These are phyloP conservation scores for Pleurotus tuoliensis DNA, from an alignment of 768 basidiomycete genomes.

Conservation along the genomic window DNA sequence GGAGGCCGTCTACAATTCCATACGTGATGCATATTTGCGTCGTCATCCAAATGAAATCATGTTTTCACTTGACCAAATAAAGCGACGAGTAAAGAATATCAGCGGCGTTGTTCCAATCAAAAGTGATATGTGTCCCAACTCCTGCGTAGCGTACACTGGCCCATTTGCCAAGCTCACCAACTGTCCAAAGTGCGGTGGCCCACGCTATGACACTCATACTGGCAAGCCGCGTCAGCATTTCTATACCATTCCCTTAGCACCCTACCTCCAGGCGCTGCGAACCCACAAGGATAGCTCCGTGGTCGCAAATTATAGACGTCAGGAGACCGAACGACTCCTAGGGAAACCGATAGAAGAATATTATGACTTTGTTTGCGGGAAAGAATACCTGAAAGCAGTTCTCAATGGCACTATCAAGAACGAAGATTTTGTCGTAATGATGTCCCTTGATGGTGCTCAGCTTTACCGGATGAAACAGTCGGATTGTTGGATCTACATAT, in stretches of 20 bases:
- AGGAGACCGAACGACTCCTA: slow-evolving; percentile 10
- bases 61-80: slow-evolving; percentile 8
- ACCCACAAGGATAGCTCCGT: slow-evolving; percentile 14
- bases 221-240: slow-evolving; percentile 24
- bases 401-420: slow-evolving; percentile 14
- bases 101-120: slow-evolving; percentile 27
- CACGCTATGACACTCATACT: slow-evolving; percentile 18
- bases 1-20: too few relatives aligned
- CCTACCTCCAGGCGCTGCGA: slow-evolving; percentile 31
- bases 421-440: slow-evolving; percentile 29
- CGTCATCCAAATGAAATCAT: neutral
- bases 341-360: slow-evolving; percentile 8
- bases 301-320: slow-evolving; percentile 17
- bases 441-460: slow-evolving; percentile 39
- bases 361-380: slow-evolving; percentile 23
- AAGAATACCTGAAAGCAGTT: slow-evolving; percentile 19
- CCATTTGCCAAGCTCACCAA: slow-evolving; percentile 20
- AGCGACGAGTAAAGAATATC: slow-evolving; percentile 14
- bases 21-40: too few relatives aligned
- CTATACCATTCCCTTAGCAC: slow-evolving; percentile 32
- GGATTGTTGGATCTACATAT: slow-evolving; percentile 31
- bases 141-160: slow-evolving; percentile 33
- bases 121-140: slow-evolving; percentile 35
- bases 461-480: slow-evolving; percentile 24
- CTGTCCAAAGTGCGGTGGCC: slow-evolving; percentile 23